A percentile compares a stretch with the other conserved stretches of the same genome.
Conservation (phyloP, 176 grass and related monocot genomes). For the Cymbopogon citratus region DNA sequence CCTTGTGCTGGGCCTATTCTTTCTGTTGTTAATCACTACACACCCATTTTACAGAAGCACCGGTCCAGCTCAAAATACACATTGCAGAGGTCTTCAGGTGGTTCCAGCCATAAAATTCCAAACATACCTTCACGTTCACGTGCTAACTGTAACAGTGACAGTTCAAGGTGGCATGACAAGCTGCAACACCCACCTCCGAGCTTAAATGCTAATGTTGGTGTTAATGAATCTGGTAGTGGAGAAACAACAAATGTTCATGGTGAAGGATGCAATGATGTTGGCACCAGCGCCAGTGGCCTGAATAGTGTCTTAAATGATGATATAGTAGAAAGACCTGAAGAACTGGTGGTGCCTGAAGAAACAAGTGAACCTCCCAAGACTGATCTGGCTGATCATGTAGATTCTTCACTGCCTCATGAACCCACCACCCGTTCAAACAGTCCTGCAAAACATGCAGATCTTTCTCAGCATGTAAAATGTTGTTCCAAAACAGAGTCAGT, state of each 20-base stretch:
- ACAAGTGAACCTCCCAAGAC: constrained; percentile 28
- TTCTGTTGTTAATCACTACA: constrained; percentile 5
- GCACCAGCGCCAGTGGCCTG: not conserved
- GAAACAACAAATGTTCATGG: constrained; percentile 8
- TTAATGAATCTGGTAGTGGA: constrained; percentile 1
- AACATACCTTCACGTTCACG: constrained; percentile 23
- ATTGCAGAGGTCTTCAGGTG: constrained; percentile 50
- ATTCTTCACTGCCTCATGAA: constrained; percentile 33
- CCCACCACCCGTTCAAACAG: constrained; percentile 16
- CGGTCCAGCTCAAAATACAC: constrained; percentile 62
- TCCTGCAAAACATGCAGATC: constrained; percentile 32
- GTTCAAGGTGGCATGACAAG: constrained; percentile 32
- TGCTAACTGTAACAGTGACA: constrained; percentile 28
- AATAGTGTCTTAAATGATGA: constrained; percentile 20
- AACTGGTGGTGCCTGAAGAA: constrained; percentile 24
- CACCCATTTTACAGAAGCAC: constrained; percentile 44
- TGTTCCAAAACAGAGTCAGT: constrained; percentile 11
- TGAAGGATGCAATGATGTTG: constrained; percentile 31
- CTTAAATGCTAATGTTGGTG: not conserved
- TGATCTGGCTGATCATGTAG: constrained; percentile 23
- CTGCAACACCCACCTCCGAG: constrained; percentile 28
- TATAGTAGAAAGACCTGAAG: constrained; percentile 11
- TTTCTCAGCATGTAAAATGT: constrained; percentile 23
- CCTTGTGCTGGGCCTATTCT: not conserved
- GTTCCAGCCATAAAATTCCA: constrained; percentile 38